Base-by-base conservation (phyloP, 345 rosid genomes). In the Populus tremula region DNA sequence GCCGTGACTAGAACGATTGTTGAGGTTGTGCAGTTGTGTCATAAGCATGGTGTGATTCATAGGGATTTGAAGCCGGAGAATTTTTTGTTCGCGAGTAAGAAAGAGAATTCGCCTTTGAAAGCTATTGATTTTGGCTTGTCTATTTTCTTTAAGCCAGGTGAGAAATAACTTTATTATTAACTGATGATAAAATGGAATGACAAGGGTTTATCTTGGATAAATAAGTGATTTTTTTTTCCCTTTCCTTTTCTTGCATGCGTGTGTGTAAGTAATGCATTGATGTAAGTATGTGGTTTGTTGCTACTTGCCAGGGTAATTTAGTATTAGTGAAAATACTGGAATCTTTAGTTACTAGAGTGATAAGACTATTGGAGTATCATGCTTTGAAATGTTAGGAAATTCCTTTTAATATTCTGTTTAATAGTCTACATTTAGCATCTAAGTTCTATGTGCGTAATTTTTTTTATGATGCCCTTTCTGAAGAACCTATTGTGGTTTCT, bases 121-220 rank as follows among this genome's bases (percentile, higher is more conserved):
- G 99, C 99, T 62, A 96, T 96, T 82, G 99, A 96, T 90, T 96
- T 96, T 67, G 99, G 99, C 14, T 84, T 96, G 85, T 96, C 99
- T 33, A 96, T 94, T 39, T 96, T 96, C 91, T 96, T 96, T 88
- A 96, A 92, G 86, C 99, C 96, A 62, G 99, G 99, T 94, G 80
- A 80, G 84, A 14, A 25, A 70, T 78, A 43, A 69, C 18, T 38
- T 35, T n/a, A 18, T 35, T 16, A 14, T 67, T 16, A 8, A 20
- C 5, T 8, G 41, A 36, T 56, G 63, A 56, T 59, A 23, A 10
- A 59, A 59, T 59, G 64, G 25, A 59, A 11, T 59, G 16, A 11
- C 4, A 23, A 5, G 64, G 64, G 27, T 59, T n/a, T 23, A 56
- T 59, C 2, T 9, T 10, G 3, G 29, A n/a, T 23, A n/a, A 23